These are phyloP conservation scores for Aphanocladium album DNA, from an alignment of 2,329 filamentous ascomycete species.

Conservation along the genomic window DNA sequence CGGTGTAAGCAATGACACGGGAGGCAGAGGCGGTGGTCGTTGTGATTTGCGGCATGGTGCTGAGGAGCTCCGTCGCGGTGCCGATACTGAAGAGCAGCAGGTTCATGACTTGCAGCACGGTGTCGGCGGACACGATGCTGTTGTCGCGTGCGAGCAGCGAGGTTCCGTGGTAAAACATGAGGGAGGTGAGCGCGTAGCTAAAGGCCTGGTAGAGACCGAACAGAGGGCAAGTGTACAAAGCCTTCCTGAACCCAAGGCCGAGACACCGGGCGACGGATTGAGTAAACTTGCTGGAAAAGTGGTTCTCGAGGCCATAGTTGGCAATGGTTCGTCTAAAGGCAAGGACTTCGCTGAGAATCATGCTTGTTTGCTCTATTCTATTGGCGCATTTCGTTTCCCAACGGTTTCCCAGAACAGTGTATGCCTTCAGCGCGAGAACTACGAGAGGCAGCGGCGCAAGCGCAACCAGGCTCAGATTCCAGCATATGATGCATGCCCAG, in stretches of 20 bases:
- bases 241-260: constrained; percentile 59
- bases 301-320: constrained; percentile 65
- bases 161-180: constrained; percentile 81
- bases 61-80: constrained; percentile 63
- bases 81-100: constrained; percentile 79
- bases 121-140: constrained; percentile 44
- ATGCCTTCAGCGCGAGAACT: constrained; percentile 59
- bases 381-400: constrained; percentile 70
- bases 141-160: constrained; percentile 47
- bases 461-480: constrained; percentile 76
- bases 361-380: constrained; percentile 53
- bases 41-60: constrained; percentile 75
- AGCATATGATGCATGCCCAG: constrained; percentile 71
- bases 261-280: constrained; percentile 48
- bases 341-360: constrained; percentile 65
- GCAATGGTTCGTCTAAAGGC: constrained; percentile 74
- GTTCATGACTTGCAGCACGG: constrained; percentile 70
- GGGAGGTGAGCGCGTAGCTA: constrained; percentile 65
- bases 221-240: constrained; percentile 61
- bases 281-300: constrained; percentile 63
- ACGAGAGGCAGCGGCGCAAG: constrained; percentile 65
- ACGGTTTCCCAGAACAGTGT: constrained; percentile 57
- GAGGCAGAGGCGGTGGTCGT: constrained; percentile 67
- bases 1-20: constrained; percentile 65
- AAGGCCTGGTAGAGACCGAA: constrained; percentile 75